phyloP scores from a whole-genome alignment of 371 early-diverging fungal genomes.

The Apophysomyces trapeziformis region DNA sequence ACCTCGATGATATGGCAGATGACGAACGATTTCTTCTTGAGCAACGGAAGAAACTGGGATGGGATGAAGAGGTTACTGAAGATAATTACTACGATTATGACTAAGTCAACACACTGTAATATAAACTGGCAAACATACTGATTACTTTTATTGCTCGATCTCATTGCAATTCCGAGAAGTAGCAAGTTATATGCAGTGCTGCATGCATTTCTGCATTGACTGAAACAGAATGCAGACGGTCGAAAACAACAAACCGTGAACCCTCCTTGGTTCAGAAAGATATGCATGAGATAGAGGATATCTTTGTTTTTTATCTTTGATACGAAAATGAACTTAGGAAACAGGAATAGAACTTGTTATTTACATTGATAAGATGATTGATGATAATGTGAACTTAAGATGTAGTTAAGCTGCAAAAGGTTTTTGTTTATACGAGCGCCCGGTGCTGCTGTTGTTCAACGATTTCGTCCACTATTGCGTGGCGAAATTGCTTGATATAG shows the following conservation, averaged over 20 bases:
- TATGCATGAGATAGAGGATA: neutral
- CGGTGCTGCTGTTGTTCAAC: constrained; percentile 17
- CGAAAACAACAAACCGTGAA: neutral
- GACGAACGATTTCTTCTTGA: constrained; percentile 41
- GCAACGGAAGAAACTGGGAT: constrained; percentile 36
- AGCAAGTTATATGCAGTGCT: too few relatives aligned
- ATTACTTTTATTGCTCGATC: too few relatives aligned
- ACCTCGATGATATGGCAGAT: constrained; percentile 49
- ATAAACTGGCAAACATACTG: neutral
- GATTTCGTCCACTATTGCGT: constrained; percentile 33
- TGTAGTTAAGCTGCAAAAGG: neutral
- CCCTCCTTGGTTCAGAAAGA: neutral
- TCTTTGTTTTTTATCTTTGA: neutral
- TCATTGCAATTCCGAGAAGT: too few relatives aligned
- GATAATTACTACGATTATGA: constrained; percentile 43
- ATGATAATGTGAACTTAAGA: constrained; percentile 1
- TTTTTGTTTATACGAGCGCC: neutral
- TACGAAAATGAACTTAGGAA: neutral
- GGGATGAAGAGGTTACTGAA: constrained; percentile 30
- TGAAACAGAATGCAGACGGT: neutral
- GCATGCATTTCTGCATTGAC: too few relatives aligned
- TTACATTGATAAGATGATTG: constrained; percentile 5
- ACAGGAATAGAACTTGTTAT: neutral
- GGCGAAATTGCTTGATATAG: constrained; percentile 36
- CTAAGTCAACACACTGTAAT: neutral